A percentile compares a stretch with the other conserved stretches of the same genome.
Evolutionary conservation across 345 rosid species (phyloP).

Genomic region (Eucalyptus decipiens): DNA sequence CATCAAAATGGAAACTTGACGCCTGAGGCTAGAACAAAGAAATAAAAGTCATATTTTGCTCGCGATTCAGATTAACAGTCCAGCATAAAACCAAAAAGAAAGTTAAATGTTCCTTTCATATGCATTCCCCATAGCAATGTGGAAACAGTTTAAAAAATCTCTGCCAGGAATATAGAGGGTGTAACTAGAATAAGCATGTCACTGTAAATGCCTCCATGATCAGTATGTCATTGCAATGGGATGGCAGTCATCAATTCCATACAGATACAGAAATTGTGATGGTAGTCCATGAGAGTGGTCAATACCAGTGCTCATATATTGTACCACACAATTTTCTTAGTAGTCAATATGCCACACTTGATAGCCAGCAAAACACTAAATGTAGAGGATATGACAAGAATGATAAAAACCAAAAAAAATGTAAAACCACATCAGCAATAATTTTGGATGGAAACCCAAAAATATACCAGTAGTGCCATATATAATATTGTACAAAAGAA

Average conservation of each 20-base stretch:
- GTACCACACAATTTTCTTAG: background rate
- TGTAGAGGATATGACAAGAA: background rate
- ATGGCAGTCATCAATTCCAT: background rate
- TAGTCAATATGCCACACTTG: background rate
- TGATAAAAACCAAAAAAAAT: background rate
- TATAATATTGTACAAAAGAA: background rate
- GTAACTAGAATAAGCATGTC: background rate
- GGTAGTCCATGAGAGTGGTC: background rate
- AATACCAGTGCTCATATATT: background rate
- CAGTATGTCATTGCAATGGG: background rate
- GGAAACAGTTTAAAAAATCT: background rate
- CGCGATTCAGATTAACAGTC: background rate
- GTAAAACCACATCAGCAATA: background rate
- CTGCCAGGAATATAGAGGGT: background rate
- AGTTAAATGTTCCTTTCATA: background rate
- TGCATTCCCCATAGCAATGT: background rate
- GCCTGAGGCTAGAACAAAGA: slow-evolving; percentile 19
- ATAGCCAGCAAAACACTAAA: background rate
- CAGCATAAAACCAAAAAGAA: background rate
- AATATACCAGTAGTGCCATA: background rate
- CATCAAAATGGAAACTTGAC: slow-evolving; percentile 50
- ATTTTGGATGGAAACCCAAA: background rate
- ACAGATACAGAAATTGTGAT: background rate
- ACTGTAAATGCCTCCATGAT: background rate
- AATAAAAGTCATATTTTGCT: background rate